phyloP scores from a whole-genome alignment of 192 early-diverging fungal species.

The Linnemannia elongata region DNA sequence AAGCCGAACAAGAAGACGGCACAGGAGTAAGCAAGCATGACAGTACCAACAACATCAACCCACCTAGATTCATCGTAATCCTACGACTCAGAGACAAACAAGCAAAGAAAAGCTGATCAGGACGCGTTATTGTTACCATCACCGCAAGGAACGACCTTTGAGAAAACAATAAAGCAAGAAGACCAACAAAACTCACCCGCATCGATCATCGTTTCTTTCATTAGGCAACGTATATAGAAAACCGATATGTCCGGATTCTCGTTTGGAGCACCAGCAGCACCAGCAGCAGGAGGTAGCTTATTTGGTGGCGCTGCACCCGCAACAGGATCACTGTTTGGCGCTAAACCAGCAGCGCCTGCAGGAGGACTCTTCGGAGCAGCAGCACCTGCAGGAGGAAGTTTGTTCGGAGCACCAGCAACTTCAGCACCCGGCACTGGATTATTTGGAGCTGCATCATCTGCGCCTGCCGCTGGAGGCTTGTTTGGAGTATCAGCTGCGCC shows the following conservation, averaged over 20 bases:
- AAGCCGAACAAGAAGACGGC: not conserved
- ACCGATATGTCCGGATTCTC: constrained; percentile 47
- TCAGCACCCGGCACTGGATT: constrained; percentile 31
- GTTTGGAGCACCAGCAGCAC: constrained; percentile 42
- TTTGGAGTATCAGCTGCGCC: constrained; percentile 32
- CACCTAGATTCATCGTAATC: not conserved
- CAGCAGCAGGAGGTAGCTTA: constrained; percentile 14
- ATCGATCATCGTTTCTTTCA: not conserved
- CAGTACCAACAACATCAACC: not conserved
- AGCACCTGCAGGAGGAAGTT: constrained; percentile 23
- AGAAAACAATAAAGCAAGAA: not conserved
- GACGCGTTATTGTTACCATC: no score
- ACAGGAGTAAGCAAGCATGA: constrained; percentile 4
- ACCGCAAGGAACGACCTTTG: no score
- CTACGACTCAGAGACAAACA: not conserved
- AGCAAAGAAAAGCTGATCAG: no score
- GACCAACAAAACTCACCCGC: not conserved
- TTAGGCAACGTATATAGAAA: not conserved
- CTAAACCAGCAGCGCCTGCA: constrained; percentile 37
- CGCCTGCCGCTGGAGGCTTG: constrained; percentile 22
- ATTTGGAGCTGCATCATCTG: constrained; percentile 11
- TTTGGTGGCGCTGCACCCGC: constrained; percentile 22
- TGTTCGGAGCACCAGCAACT: not conserved
- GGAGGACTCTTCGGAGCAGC: constrained; percentile 27
- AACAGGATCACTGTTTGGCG: constrained; percentile 33